Conservation (phyloP, 176 grass and related monocot species). For the Oropetium thomaeum region DNA sequence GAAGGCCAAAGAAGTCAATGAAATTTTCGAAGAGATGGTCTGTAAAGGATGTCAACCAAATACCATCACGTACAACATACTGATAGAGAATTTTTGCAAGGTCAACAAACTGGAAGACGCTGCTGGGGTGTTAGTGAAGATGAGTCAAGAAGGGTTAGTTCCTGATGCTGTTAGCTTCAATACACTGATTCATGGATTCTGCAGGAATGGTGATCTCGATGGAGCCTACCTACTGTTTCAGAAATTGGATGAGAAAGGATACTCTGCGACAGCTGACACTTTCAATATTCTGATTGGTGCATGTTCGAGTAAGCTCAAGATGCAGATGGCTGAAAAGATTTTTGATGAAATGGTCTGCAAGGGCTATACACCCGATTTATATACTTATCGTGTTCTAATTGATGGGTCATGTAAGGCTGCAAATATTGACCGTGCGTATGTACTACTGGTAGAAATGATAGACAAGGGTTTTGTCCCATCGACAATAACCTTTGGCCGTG, state of each 20-base stretch:
- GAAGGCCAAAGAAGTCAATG: conserved; percentile 69
- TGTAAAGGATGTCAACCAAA: conserved; percentile 70
- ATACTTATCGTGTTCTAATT: conserved; percentile 76
- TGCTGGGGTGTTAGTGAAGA: conserved; percentile 62
- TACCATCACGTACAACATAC: conserved; percentile 81
- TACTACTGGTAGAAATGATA: conserved; percentile 67
- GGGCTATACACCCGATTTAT: conserved; percentile 60
- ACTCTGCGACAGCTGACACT: conserved; percentile 65
- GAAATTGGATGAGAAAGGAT: conserved; percentile 64
- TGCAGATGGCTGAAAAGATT: conserved; percentile 81
- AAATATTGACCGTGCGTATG: conserved; percentile 52
- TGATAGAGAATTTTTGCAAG: conserved; percentile 83
- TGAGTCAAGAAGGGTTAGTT: conserved; percentile 76
- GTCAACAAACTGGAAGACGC: conserved; percentile 63
- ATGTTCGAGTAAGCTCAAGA: conserved; percentile 67
- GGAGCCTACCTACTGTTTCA: conserved; percentile 71
- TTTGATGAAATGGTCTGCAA: conserved; percentile 66
- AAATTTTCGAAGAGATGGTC: conserved; percentile 76
- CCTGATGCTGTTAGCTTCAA: conserved; percentile 86
- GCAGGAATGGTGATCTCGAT: conserved; percentile 70
- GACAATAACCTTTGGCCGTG: conserved; percentile 65
- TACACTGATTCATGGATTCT: conserved; percentile 85
- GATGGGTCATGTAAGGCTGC: conserved; percentile 77
- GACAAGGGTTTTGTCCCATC: conserved; percentile 68
- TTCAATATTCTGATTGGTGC: conserved; percentile 84